Evolutionary conservation across 495 filamentous ascomycete genomes (phyloP), one percentile per base, ranked within the genome.

Genomic region (Sabuloglossum arenarium): DNA sequence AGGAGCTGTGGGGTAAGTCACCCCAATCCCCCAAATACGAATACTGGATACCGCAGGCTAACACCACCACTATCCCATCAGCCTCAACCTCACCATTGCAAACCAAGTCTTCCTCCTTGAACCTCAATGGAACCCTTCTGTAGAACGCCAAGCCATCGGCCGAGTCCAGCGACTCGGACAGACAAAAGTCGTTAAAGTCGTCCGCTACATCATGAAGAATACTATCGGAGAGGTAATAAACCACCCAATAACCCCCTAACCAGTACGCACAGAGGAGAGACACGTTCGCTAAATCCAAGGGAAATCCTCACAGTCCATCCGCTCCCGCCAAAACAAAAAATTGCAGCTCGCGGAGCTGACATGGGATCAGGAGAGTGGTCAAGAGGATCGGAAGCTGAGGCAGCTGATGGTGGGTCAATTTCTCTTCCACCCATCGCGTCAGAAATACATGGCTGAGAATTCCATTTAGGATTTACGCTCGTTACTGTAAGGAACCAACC

Each of bases 161-260:
- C 56, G 56, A 19, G 49, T 37, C 9, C 30, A 55, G 19, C 51
- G 56, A 24, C 56, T 58, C 16, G 56, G 56, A 54, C 56, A 58
- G 27, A 34, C 24, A 12, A 55, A 39, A 25, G 16, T 19, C 14
- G 56, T 58, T n/a, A 56, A 24, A 3, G 56, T 58, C 50, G 39
- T 58, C 23, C 25, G 51, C 16, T 58, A 58, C 28, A 42, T 58
- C n/a, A 58, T 58, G 56, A 42, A 58, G 29, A 34, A 58, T n/a
- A 58, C 56, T 16, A 28, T 58, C 28, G 56, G 54, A 43, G 52
- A 58, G 31, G 55, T 54, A 54, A 12, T 25, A 14, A 54, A 54
- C n/a, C 21, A 2, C 8, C 1, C n/a, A 19, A 19, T 25, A 31
- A 25, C 34, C 16, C 8, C 34, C 8, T 16, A 8, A 16, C 16